Conservation (phyloP, 352 stramenopile genomes). For the Globisporangium spiculum region DNA sequence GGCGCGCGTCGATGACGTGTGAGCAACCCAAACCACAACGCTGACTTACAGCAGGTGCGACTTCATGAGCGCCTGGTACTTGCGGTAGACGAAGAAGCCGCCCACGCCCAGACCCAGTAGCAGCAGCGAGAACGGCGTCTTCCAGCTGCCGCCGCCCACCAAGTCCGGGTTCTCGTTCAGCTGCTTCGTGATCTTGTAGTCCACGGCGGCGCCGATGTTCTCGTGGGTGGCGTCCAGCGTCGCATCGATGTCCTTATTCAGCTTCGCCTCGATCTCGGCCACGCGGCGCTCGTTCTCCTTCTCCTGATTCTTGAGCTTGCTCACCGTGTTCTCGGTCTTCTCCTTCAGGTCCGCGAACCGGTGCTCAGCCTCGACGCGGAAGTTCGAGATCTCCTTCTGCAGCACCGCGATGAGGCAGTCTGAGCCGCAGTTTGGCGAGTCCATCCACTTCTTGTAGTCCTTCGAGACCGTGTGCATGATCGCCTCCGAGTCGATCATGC, state of each 20-base stretch:
- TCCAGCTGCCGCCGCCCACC: conserved; percentile 57
- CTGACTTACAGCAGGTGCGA: conserved; percentile 74
- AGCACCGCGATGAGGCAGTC: conserved; percentile 78
- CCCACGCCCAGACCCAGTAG: conserved; percentile 50
- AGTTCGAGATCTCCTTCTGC: conserved; percentile 77
- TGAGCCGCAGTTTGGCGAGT: conserved; percentile 70
- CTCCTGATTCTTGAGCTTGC: conserved; percentile 74
- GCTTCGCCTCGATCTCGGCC: conserved; percentile 62
- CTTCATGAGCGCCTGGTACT: conserved; percentile 87
- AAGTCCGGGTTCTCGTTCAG: conserved; percentile 67
- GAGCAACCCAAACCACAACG: neutral
- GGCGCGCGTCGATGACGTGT: neutral
- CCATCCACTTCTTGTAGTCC: conserved; percentile 82
- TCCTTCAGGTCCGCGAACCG: conserved; percentile 83
- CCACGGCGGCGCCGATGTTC: conserved; percentile 56
- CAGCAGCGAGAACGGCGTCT: conserved; percentile 75
- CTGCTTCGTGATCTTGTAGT: conserved; percentile 77
- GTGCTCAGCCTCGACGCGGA: conserved; percentile 79
- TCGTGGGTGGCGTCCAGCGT: conserved; percentile 59
- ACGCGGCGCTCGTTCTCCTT: conserved; percentile 73
- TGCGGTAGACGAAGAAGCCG: conserved; percentile 65
- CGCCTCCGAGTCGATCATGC: conserved; percentile 55
- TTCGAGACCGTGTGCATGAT: conserved; percentile 82
- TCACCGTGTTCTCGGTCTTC: conserved; percentile 80
- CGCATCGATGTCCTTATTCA: conserved; percentile 59